Evolutionary conservation across 1,139 yeast genomes (phyloP).

Genomic region (Entelexis paramagnoliae): DNA sequence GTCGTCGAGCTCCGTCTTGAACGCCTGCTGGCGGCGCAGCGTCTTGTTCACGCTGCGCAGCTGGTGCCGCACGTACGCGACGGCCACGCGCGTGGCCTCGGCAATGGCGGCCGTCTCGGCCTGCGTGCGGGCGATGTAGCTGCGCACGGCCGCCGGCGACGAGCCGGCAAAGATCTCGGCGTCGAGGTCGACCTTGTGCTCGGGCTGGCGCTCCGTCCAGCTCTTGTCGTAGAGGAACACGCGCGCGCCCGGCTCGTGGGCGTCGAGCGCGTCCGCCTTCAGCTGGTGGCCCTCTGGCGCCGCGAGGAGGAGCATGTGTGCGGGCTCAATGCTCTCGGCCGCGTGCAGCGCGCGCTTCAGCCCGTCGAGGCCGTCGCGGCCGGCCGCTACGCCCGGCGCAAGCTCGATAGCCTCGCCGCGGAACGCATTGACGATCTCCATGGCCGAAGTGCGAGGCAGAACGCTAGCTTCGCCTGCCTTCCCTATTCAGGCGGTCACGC

Average conservation of each 20-base stretch:
- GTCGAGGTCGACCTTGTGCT: background rate
- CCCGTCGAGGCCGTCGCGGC: constrained; percentile 24
- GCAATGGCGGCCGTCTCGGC: background rate
- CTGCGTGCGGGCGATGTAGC: background rate
- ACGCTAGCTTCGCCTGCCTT: background rate
- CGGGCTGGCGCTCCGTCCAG: constrained; percentile 11
- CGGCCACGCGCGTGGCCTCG: constrained; percentile 6
- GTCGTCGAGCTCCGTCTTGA: constrained; percentile 20
- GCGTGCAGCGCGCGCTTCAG: constrained; percentile 22
- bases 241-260: constrained; percentile 20
- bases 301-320: constrained; percentile 28
- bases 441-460: background rate
- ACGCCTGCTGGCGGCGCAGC: constrained; percentile 20
- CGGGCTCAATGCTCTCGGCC: constrained; percentile 22
- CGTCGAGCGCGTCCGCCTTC: constrained; percentile 3
- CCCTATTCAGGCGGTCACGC: background rate
- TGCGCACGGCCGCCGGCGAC: background rate
- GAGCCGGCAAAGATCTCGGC: constrained; percentile 4
- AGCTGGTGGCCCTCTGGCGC: constrained; percentile 28
- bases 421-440: constrained; percentile 20
- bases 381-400: background rate
- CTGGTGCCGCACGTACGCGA: constrained; percentile 8
- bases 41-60: constrained; percentile 1
- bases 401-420: constrained; percentile 13
- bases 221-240: constrained; percentile 27